Evolutionary conservation across 2,329 filamentous ascomycete species (phyloP).

Genomic region (Exophiala xenobiotica): DNA sequence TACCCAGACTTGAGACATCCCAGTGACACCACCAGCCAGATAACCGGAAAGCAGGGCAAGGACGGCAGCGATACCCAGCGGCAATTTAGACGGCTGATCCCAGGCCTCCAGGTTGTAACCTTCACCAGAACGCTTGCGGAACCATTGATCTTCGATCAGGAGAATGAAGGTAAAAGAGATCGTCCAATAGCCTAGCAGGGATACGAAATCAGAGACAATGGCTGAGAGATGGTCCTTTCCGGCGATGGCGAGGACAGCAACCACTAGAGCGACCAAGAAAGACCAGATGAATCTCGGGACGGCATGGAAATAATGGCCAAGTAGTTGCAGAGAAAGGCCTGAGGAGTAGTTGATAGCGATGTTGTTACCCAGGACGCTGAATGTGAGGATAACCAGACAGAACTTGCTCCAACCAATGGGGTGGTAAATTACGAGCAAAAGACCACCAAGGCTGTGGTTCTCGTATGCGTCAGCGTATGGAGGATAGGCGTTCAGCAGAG

Average conservation of each 20-base stretch:
- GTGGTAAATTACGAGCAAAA: conserved; percentile 48
- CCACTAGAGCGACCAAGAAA: conserved; percentile 43
- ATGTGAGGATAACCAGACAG: conserved; percentile 37
- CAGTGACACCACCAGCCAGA: conserved; percentile 64
- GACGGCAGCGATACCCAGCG: conserved; percentile 36
- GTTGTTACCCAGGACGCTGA: conserved; percentile 38
- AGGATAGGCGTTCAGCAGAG: conserved; percentile 35
- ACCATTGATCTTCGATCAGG: conserved; percentile 47
- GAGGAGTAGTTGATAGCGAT: conserved; percentile 46
- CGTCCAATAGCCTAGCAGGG: conserved; percentile 49
- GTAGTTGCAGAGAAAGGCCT: conserved; percentile 48
- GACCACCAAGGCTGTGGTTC: conserved; percentile 49
- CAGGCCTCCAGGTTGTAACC: conserved; percentile 49
- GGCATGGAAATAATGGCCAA: conserved; percentile 50
- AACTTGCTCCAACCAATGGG: conserved; percentile 51
- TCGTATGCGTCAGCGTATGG: conserved; percentile 39
- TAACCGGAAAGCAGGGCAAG: conserved; percentile 27
- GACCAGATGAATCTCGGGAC: conserved; percentile 54
- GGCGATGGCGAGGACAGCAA: conserved; percentile 45
- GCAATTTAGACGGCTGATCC: conserved; percentile 46
- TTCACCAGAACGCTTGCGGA: conserved; percentile 38
- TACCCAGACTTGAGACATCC: conserved; percentile 68
- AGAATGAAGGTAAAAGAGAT: conserved; percentile 49
- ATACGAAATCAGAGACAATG: conserved; percentile 48
- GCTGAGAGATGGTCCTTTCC: conserved; percentile 43